A percentile compares a stretch with the other conserved stretches of the same genome.
These are phyloP conservation scores for Phytophthora hybrid DNA, from an alignment of 352 stramenopile species.

Conservation along the genomic window DNA sequence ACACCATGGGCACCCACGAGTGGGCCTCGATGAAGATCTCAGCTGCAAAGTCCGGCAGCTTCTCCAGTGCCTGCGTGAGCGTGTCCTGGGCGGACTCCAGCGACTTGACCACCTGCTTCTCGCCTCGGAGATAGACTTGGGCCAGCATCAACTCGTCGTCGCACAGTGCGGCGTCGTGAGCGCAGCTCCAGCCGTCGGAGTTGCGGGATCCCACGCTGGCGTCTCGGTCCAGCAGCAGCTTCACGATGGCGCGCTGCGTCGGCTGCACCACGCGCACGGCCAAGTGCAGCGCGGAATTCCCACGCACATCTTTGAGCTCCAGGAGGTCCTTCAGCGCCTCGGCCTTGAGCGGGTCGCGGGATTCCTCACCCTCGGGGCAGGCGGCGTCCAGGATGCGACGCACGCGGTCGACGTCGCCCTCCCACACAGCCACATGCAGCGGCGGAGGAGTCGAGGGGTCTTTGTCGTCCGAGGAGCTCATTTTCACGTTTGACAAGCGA, in stretches of 20 bases:
- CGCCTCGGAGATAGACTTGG: constrained; percentile 65
- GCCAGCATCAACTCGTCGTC: constrained; percentile 83
- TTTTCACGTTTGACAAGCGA: background rate
- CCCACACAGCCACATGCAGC: constrained; percentile 79
- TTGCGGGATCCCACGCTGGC: constrained; percentile 46
- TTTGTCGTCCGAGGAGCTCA: background rate
- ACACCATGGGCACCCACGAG: constrained; percentile 86
- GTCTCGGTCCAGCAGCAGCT: constrained; percentile 59
- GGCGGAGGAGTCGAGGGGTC: constrained; percentile 22
- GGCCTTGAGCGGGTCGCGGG: constrained; percentile 5
- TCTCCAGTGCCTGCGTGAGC: constrained; percentile 67
- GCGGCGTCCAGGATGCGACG: constrained; percentile 42
- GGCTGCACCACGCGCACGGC: constrained; percentile 74
- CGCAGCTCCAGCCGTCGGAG: constrained; percentile 72
- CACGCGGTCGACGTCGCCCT: constrained; percentile 57
- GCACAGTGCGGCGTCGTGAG: constrained; percentile 76
- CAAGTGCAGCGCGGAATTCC: constrained; percentile 81
- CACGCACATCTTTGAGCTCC: constrained; percentile 63
- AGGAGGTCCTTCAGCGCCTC: constrained; percentile 48
- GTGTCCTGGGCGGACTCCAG: constrained; percentile 59
- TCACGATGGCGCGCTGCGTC: constrained; percentile 64
- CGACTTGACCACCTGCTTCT: constrained; percentile 67
- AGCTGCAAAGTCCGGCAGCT: constrained; percentile 79
- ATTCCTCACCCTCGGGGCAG: constrained; percentile 23
- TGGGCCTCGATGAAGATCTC: constrained; percentile 84